phyloP scores from a whole-genome alignment of 2,329 filamentous ascomycete species.

The Penicillium sp. region DNA sequence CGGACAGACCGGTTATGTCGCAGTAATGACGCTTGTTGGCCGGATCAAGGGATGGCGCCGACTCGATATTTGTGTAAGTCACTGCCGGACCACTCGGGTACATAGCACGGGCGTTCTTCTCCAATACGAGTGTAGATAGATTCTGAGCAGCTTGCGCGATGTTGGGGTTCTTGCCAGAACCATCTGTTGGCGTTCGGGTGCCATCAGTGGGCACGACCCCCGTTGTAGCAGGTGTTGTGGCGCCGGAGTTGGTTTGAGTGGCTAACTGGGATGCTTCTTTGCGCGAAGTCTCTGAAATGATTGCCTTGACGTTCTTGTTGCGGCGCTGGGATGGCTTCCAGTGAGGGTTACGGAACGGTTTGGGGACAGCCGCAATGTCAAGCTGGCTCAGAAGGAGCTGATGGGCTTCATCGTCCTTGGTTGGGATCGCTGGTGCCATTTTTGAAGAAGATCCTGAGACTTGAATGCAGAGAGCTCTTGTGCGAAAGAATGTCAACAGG shows the following conservation, averaged over 20 bases:
- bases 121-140: conserved; percentile 78
- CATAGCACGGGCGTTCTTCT: conserved; percentile 58
- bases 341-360: conserved; percentile 80
- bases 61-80: conserved; percentile 96
- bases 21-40: conserved; percentile 85
- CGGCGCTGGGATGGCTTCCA: conserved; percentile 93
- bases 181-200: conserved; percentile 43
- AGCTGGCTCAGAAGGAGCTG: conserved; percentile 82
- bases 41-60: conserved; percentile 73
- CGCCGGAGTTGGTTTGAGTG: conserved; percentile 75
- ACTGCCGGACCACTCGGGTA: conserved; percentile 59
- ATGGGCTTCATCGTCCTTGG: conserved; percentile 69
- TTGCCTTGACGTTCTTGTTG: conserved; percentile 98
- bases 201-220: conserved; percentile 34
- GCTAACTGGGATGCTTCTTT: conserved; percentile 84
- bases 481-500: neutral
- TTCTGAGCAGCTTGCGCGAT: conserved; percentile 85
- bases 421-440: conserved; percentile 59
- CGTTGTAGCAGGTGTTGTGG: conserved; percentile 57
- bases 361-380: conserved; percentile 79
- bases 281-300: conserved; percentile 79
- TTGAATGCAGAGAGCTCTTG: neutral
- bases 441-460: neutral
- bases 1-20: conserved; percentile 89
- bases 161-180: conserved; percentile 49